Evolutionary conservation across 1,139 yeast species (phyloP).

Genomic region (Blastobotrys petasosporus): DNA sequence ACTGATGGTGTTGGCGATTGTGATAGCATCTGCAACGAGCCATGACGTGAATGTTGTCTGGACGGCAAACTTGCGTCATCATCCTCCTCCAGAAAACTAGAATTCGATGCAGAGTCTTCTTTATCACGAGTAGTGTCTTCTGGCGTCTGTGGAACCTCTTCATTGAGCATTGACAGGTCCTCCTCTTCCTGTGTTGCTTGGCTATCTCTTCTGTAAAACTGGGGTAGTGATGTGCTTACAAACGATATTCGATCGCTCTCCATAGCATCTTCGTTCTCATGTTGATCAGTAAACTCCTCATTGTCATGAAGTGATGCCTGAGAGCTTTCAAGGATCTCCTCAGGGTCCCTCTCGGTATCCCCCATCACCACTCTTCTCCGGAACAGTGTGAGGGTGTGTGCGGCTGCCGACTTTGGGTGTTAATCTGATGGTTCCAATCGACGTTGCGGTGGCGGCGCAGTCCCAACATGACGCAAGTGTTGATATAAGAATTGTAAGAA

Average conservation of each 20-base stretch:
- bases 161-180: background rate
- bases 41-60: conserved; percentile 16
- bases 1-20: background rate
- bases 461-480: too few species aligned
- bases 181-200: background rate
- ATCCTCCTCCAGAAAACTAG: conserved; percentile 3
- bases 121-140: background rate
- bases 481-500: too few species aligned
- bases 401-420: too few species aligned
- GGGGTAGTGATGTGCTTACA: conserved; percentile 18
- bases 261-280: too few species aligned
- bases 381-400: too few species aligned
- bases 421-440: too few species aligned
- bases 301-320: too few species aligned
- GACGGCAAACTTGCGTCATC: conserved; percentile 13
- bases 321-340: too few species aligned
- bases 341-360: too few species aligned
- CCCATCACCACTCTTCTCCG: too few species aligned
- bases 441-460: too few species aligned
- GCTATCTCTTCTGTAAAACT: conserved; percentile 13
- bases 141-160: background rate
- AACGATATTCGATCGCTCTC: conserved; percentile 3
- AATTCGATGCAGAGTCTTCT: background rate
- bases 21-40: conserved; percentile 11
- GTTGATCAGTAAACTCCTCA: too few species aligned